phyloP scores from a whole-genome alignment of 2,329 filamentous ascomycete genomes.

The Curvularia eragrostidis region DNA sequence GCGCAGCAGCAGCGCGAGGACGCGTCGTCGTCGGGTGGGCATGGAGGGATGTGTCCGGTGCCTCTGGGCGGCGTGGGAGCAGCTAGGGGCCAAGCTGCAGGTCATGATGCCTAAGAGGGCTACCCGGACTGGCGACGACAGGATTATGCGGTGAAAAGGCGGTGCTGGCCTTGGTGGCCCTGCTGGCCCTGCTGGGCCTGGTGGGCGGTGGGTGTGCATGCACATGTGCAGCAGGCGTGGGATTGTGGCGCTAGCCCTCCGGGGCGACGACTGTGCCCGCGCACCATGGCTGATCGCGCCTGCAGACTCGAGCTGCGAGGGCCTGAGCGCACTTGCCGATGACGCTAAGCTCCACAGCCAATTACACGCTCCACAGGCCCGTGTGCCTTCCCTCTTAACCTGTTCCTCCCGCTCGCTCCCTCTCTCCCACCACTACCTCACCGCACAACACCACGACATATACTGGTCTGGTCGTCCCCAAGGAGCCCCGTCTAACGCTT shows the following conservation, averaged over 20 bases:
- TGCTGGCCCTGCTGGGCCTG: background rate
- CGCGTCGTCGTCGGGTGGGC: slow-evolving; percentile 6
- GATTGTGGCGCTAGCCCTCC: slow-evolving; percentile 11
- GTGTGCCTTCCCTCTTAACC: slow-evolving; percentile 32
- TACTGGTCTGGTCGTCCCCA: slow-evolving; percentile 47
- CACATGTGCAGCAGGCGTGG: slow-evolving; percentile 10
- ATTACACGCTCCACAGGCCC: slow-evolving; percentile 25
- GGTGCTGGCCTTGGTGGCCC: slow-evolving; percentile 17
- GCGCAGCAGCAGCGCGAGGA: slow-evolving; percentile 2
- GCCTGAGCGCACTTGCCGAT: slow-evolving; percentile 28
- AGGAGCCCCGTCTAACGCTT: slow-evolving; percentile 45
- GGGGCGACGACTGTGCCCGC: slow-evolving; percentile 8
- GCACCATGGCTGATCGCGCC: slow-evolving; percentile 25
- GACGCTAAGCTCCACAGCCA: slow-evolving; percentile 28
- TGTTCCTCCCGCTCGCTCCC: slow-evolving; percentile 37
- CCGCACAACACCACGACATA: slow-evolving; percentile 31
- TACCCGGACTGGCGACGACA: slow-evolving; percentile 15
- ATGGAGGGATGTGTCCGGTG: background rate
- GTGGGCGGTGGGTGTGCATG: background rate
- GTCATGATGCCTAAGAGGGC: slow-evolving; percentile 19
- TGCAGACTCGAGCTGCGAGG: slow-evolving; percentile 23
- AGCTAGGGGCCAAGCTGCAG: slow-evolving; percentile 14
- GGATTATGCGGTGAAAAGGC: slow-evolving; percentile 26
- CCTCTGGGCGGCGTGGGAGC: slow-evolving; percentile 11
- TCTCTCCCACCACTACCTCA: slow-evolving; percentile 37